Evolutionary conservation across 1,284 basidiomycete genomes (phyloP).

Genomic region (Cryptococcus jaspeensis): DNA sequence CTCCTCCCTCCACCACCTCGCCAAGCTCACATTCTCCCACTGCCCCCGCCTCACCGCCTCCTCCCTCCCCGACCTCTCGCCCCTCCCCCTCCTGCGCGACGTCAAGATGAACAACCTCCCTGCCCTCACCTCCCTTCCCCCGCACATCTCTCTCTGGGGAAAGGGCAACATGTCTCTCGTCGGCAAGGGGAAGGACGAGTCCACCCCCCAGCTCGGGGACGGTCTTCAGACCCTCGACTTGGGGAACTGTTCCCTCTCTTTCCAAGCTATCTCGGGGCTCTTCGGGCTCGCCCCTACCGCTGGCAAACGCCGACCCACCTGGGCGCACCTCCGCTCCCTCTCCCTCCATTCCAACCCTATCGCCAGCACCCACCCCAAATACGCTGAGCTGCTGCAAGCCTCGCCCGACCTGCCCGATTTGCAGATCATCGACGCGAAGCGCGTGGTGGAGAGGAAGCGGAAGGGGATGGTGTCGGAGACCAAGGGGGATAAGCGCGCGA

Average conservation of each 20-base stretch:
- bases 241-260: constrained; percentile 44
- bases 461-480: constrained; percentile 35
- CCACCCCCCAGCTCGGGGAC: constrained; percentile 22
- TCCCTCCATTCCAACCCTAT: constrained; percentile 46
- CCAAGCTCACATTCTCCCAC: constrained; percentile 48
- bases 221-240: constrained; percentile 46
- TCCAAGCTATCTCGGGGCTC: constrained; percentile 16
- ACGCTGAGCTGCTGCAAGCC: constrained; percentile 33
- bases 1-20: constrained; percentile 29
- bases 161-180: constrained; percentile 34
- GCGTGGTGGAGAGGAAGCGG: constrained; percentile 43
- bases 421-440: constrained; percentile 46
- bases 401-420: constrained; percentile 37
- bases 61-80: constrained; percentile 38
- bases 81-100: constrained; percentile 44
- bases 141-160: constrained; percentile 39
- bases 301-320: constrained; percentile 4
- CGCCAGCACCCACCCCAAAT: constrained; percentile 30
- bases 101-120: constrained; percentile 48
- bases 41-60: constrained; percentile 36
- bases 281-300: constrained; percentile 20
- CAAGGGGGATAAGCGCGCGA: constrained; percentile 23
- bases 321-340: constrained; percentile 37
- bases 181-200: constrained; percentile 9
- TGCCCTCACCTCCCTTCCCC: constrained; percentile 32